Conservation (phyloP, 1,139 yeast species). For the Sugiyamaella xylanicola region DNA sequence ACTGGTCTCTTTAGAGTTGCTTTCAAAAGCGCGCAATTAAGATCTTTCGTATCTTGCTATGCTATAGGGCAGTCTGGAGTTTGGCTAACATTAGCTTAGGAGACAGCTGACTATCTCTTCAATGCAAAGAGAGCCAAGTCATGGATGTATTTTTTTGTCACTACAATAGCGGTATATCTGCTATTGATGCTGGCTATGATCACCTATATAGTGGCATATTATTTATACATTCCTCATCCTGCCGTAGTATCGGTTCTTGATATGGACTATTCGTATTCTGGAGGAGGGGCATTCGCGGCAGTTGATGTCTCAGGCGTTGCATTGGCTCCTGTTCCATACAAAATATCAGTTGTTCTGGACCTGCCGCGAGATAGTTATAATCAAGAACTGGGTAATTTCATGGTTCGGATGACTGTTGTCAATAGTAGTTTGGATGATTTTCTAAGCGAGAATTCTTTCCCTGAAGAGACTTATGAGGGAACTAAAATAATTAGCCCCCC, state of each 20-base stretch:
- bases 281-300: slow-evolving; percentile 21
- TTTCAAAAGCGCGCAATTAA: too few species aligned
- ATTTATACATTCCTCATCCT: slow-evolving; percentile 34
- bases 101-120: slow-evolving; percentile 20
- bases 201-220: slow-evolving; percentile 31
- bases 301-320: slow-evolving; percentile 25
- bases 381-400: slow-evolving; percentile 41
- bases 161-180: slow-evolving; percentile 23
- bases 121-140: slow-evolving; percentile 21
- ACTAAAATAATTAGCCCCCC: slow-evolving; percentile 5
- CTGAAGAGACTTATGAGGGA: slow-evolving; percentile 9
- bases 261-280: slow-evolving; percentile 30
- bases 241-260: slow-evolving; percentile 26
- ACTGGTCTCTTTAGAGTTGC: too few species aligned
- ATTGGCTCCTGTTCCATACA: slow-evolving; percentile 32
- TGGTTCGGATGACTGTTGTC: slow-evolving; percentile 32
- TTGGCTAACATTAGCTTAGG: slow-evolving; percentile 12
- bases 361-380: slow-evolving; percentile 40
- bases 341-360: slow-evolving; percentile 35
- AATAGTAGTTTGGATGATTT: slow-evolving; percentile 23
- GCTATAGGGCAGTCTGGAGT: too few species aligned
- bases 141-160: slow-evolving; percentile 25
- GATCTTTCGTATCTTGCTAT: too few species aligned
- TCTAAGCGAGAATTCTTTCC: slow-evolving; percentile 20
- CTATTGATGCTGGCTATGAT: slow-evolving; percentile 30